Evolutionary conservation across 805 yeast species (phyloP), one percentile per base, ranked within the genome.

Genomic region (Kodamaea kakaduensis): DNA sequence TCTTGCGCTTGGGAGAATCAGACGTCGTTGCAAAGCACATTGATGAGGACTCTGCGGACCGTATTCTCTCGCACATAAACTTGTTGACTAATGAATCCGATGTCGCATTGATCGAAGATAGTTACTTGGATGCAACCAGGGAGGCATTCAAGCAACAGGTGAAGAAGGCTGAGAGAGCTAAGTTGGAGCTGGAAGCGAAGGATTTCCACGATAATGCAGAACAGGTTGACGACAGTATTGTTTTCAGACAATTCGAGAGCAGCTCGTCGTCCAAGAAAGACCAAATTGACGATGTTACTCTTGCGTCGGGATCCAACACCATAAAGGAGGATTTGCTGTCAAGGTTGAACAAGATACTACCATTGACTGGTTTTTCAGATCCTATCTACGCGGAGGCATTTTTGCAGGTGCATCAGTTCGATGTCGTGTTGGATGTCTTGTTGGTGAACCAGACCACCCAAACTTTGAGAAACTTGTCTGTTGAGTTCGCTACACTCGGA

Each of bases 331-430:
- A 78, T 31, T 64, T 80, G 43, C 69, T 84, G 5, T 87, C 96
- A 1, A 83, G 86, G 62, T 73, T 93, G 53, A 83, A 78, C 59
- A 88, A 86, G 59, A 84, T 94, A 51, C 80, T 87, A 32, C 97
- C 86, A 57, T 74, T 93, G 47, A 90, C 98, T n/a, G 99, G 99
- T 12, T 93, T 88, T 61, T 84, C 96, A 0, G 99, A 93, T 59
- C 95, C 97, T 14, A 94, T 93, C 21, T 93, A 93, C 58, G 97
- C 96, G 5, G 99, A 93, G 65, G 98, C 97, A 0, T 86, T 84
- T 53, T 86, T 93, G 47, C 85, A 85, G 47, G 93, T 87, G n/a
- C 95, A 89, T 52, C 97, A 94, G 64, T 93, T 84, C 58, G 97
- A 94, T 59, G 95, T 93, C 51, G 88, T 88, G 0, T 72, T 93